Evolutionary conservation across 805 yeast species (phyloP).

Genomic region (Blastobotrys muscicola): DNA sequence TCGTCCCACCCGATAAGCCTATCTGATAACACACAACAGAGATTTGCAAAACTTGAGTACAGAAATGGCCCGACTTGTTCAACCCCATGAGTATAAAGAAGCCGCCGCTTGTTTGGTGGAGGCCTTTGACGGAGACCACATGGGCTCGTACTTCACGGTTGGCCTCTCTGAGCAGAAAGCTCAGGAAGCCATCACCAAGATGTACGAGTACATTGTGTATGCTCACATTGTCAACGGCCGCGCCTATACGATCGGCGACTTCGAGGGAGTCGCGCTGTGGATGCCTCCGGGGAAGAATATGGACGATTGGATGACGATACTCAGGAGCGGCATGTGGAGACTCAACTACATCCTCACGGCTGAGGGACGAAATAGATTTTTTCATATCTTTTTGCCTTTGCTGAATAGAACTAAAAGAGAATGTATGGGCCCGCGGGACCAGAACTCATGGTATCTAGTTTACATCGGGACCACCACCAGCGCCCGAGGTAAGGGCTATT

Average conservation of each 20-base stretch:
- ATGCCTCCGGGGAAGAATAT: conserved; percentile 24
- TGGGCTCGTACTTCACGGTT: conserved; percentile 41
- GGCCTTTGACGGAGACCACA: conserved; percentile 48
- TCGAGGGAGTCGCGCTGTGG: conserved; percentile 33
- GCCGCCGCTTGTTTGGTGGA: conserved; percentile 46
- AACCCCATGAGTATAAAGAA: conserved; percentile 36
- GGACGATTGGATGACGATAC: conserved; percentile 18
- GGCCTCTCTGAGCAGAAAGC: conserved; percentile 27
- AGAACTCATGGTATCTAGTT: conserved; percentile 45
- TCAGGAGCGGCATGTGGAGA: conserved; percentile 26
- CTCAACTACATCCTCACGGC: conserved; percentile 30
- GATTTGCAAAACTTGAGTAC: neutral
- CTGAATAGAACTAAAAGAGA: conserved; percentile 35
- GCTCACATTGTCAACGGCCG: conserved; percentile 43
- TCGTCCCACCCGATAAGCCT: too few relatives aligned
- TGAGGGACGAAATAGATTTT: conserved; percentile 41
- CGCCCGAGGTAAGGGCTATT: conserved; percentile 52
- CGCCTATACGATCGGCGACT: conserved; percentile 41
- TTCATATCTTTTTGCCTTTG: conserved; percentile 41
- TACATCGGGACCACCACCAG: conserved; percentile 50
- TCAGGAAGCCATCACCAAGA: conserved; percentile 37
- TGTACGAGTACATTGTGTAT: conserved; percentile 45
- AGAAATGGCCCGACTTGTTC: conserved; percentile 9
- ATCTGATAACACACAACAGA: neutral
- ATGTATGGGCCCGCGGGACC: conserved; percentile 34